Conservation (phyloP, 2,329 filamentous ascomycete genomes). For the Talaromyces sp. region DNA sequence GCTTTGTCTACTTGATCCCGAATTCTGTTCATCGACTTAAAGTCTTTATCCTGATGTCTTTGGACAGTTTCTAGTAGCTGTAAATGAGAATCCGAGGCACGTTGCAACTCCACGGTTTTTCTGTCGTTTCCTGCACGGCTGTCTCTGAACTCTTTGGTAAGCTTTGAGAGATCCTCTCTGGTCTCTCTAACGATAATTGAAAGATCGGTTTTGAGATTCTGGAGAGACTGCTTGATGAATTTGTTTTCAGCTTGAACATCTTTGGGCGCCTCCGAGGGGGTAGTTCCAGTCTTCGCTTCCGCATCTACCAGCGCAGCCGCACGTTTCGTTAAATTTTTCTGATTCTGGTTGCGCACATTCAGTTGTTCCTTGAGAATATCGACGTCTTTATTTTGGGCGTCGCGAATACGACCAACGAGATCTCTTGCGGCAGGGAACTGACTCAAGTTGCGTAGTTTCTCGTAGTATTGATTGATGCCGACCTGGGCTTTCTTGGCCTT, state of each 20-base stretch:
- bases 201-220: neutral
- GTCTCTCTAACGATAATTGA: neutral
- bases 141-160: neutral
- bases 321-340: neutral
- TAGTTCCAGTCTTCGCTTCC: neutral
- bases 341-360: neutral
- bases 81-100: neutral
- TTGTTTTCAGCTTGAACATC: constrained; percentile 8
- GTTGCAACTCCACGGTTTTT: neutral
- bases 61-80: neutral
- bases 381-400: constrained; percentile 8
- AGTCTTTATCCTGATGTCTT: neutral
- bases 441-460: constrained; percentile 15
- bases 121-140: neutral
- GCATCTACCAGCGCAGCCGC: constrained; percentile 11
- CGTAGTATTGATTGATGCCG: constrained; percentile 8
- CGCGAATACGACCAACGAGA: constrained; percentile 8
- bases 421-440: constrained; percentile 18
- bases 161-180: neutral
- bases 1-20: neutral
- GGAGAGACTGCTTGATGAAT: constrained; percentile 7
- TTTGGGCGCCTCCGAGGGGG: neutral
- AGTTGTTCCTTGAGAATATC: constrained; percentile 8
- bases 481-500: constrained; percentile 13
- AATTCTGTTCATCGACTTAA: neutral